Percentiles rank a stretch among this genome's conserved stretches.
Evolutionary conservation across 805 yeast species (phyloP).

Genomic region (Suhomyces xylopsoci): DNA sequence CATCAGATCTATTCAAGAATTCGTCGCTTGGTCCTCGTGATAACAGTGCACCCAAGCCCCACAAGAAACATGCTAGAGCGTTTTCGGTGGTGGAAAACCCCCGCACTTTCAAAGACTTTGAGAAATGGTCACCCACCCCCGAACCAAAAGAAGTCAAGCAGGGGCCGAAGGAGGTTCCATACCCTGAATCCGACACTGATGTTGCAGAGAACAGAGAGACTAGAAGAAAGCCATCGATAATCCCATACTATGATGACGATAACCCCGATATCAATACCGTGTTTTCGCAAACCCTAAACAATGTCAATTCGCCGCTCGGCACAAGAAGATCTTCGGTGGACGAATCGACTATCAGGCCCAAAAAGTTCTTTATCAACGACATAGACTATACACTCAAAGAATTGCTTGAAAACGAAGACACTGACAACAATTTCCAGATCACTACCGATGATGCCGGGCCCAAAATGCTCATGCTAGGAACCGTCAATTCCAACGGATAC

Average conservation of each 20-base stretch:
- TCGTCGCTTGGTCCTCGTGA: background rate
- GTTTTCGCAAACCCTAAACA: background rate
- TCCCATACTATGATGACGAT: slow-evolving; percentile 24
- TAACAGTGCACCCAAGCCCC: background rate
- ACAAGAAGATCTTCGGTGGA: slow-evolving; percentile 33
- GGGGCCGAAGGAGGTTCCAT: background rate
- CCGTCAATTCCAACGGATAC: slow-evolving; percentile 81
- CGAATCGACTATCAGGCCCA: slow-evolving; percentile 27
- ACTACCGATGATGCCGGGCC: slow-evolving; percentile 86
- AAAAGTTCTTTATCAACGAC: slow-evolving; percentile 67
- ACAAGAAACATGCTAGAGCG: background rate
- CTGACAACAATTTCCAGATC: slow-evolving; percentile 80
- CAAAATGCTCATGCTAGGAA: slow-evolving; percentile 73
- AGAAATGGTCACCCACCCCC: background rate
- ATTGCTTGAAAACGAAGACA: slow-evolving; percentile 73
- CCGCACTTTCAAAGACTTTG: background rate
- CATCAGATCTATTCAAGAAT: background rate
- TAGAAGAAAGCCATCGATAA: slow-evolving; percentile 23
- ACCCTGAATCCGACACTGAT: background rate
- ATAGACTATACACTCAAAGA: slow-evolving; percentile 70
- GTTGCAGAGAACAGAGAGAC: background rate
- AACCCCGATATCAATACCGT: background rate
- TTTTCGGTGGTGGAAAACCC: background rate
- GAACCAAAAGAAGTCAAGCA: background rate
- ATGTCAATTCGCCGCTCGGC: background rate